phyloP scores from a whole-genome alignment of 176 grass and related monocot genomes.

The Eragrostis curvula region DNA sequence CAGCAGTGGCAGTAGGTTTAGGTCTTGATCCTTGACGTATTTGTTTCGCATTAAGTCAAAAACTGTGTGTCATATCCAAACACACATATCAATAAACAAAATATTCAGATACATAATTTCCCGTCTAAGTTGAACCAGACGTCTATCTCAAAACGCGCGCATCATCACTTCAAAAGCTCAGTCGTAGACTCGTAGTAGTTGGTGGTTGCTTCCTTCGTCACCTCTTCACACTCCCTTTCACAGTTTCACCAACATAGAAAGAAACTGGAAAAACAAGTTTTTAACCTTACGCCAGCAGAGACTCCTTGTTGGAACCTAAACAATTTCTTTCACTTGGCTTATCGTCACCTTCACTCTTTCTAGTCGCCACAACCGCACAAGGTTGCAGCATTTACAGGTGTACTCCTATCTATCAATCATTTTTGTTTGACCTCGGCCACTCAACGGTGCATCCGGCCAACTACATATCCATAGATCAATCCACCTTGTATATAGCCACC shows the following conservation, averaged over 20 bases:
- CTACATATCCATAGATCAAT: neutral
- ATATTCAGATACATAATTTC: neutral
- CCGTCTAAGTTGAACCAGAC: neutral
- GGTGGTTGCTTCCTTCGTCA: too few species aligned
- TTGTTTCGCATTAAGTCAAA: conserved; percentile 1
- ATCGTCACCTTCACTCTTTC: neutral
- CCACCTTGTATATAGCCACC: neutral
- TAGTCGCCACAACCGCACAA: neutral
- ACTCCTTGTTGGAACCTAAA: too few species aligned
- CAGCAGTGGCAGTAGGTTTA: conserved; percentile 38
- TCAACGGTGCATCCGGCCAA: neutral
- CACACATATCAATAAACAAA: too few species aligned
- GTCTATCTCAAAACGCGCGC: too few species aligned
- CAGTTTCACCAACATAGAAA: neutral
- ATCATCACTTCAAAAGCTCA: too few species aligned
- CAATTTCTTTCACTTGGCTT: neutral
- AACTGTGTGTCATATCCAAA: conserved; percentile 8
- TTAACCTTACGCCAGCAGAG: neutral
- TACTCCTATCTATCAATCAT: neutral
- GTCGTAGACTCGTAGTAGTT: too few species aligned
- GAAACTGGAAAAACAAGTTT: neutral
- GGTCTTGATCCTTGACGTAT: conserved; percentile 42
- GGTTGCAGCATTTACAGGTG: neutral
- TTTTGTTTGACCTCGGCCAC: neutral
- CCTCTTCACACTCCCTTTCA: neutral